Conservation (phyloP, 345 rosid genomes). For the Tarenaya hassleriana region DNA sequence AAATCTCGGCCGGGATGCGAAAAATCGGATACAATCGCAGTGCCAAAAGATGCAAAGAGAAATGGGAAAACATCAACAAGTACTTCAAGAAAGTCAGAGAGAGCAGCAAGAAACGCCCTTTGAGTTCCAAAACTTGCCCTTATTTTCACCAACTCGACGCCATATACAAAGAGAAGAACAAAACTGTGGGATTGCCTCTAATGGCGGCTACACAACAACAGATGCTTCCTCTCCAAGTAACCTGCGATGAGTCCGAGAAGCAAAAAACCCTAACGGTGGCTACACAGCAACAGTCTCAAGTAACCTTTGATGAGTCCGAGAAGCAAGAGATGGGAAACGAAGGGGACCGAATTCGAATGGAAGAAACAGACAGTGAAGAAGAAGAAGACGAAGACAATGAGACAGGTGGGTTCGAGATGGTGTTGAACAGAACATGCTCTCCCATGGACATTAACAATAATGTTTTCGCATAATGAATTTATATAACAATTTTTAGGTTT, state of each 20-base stretch:
- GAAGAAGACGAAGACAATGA: conserved; percentile 34
- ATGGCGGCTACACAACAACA: conserved; percentile 66
- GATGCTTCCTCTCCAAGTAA: conserved; percentile 43
- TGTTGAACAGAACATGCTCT: too few species aligned
- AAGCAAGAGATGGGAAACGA: conserved; percentile 8
- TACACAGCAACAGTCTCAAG: conserved; percentile 49
- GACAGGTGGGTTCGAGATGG: too few species aligned
- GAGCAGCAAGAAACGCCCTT: conserved; percentile 60
- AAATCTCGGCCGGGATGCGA: conserved; percentile 62
- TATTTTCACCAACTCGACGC: conserved; percentile 76
- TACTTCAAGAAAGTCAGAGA: conserved; percentile 89
- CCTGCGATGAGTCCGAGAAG: conserved; percentile 15
- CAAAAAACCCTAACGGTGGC: conserved; percentile 44
- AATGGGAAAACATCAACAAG: conserved; percentile 97
- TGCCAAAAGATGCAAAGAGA: conserved; percentile 88
- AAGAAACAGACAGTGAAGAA: conserved; percentile 31
- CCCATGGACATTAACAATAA: too few species aligned
- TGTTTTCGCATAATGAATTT: too few species aligned
- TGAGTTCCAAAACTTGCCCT: conserved; percentile 80
- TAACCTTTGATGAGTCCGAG: conserved; percentile 15
- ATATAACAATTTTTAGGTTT: too few species aligned
- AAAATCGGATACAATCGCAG: conserved; percentile 62
- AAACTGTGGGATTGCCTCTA: conserved; percentile 31
- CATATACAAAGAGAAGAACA: conserved; percentile 47
- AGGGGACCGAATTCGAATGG: conserved; percentile 13